A percentile compares a stretch with the other conserved stretches of the same genome.
phyloP scores from a whole-genome alignment of 208 protist genomes.

The Leishmania gerbilli region DNA sequence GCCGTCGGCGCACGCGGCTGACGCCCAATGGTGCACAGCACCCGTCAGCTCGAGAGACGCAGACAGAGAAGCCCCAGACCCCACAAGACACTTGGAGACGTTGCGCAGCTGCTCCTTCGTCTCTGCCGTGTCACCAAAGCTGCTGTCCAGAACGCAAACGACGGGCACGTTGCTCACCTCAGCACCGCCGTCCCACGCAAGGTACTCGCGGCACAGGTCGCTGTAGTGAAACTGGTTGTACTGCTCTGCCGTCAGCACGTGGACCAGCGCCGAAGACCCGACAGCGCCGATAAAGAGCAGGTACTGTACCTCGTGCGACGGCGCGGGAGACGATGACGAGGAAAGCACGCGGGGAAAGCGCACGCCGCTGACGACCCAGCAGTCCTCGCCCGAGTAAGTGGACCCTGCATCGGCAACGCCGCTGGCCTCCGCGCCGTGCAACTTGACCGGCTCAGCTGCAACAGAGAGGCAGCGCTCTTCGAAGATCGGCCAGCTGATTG shows the following conservation, averaged over 20 bases:
- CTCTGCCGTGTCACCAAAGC: slow-evolving; percentile 21
- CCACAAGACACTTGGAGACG: neutral
- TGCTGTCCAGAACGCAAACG: slow-evolving; percentile 57
- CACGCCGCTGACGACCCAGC: slow-evolving; percentile 76
- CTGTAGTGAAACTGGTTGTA: slow-evolving; percentile 79
- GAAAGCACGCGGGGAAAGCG: slow-evolving; percentile 40
- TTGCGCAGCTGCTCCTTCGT: neutral
- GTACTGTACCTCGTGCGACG: slow-evolving; percentile 41
- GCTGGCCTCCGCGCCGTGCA: no score
- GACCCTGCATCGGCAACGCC: neutral
- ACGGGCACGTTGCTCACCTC: slow-evolving; percentile 17
- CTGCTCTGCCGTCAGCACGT: slow-evolving; percentile 62
- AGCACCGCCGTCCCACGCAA: slow-evolving; percentile 34
- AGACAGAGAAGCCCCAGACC: neutral
- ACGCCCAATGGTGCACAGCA: slow-evolving; percentile 2
- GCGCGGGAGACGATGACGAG: neutral
- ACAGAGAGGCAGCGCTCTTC: slow-evolving; percentile 8
- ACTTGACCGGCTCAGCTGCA: neutral
- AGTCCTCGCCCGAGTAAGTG: neutral
- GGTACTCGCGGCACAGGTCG: slow-evolving; percentile 39
- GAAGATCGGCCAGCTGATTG: slow-evolving; percentile 27
- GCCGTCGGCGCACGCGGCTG: slow-evolving; percentile 5
- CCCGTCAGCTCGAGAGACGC: neutral
- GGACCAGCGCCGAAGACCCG: slow-evolving; percentile 44
- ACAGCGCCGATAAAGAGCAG: slow-evolving; percentile 72